Base-by-base conservation (phyloP, 1,284 basidiomycete genomes). In the Ganoderma boninense region DNA sequence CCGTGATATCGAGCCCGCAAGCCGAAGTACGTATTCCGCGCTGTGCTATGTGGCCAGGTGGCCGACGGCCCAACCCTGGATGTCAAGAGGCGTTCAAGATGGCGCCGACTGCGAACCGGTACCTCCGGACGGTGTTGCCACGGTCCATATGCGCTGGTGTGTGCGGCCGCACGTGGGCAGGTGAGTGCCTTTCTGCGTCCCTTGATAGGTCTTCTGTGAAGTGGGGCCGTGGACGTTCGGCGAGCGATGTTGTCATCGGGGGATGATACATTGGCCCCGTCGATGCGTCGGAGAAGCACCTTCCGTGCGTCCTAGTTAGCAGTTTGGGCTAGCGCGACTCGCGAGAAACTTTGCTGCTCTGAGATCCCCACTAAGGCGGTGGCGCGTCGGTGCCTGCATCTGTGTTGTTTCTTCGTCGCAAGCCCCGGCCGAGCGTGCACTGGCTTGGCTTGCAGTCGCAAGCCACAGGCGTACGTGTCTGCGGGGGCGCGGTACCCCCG, bases 1-100 rank as follows among this genome's bases (percentile, higher is more conserved):
- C 66, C 38, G 38, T 52, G 56, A 56, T 42, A 52, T 62, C 70
- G 65, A 61, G 10, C 70, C 70, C 67, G 61, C 23, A n/a, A 16
- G 32, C 71, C 67, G 67, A 62, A 38, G 67, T 52, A 46, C 38
- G 29, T 40, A 44, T 35, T 59, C 38, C 43, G 35, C 46, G 20
- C 29, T 57, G 20, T 20, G 20, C 38, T 14, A 14, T 59, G 5
- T 44, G 42, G 29, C 35, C 32, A 11, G 66, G 61, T 56, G 38
- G 38, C 35, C 44, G 46, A 46, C 10, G 18, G 8, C 46, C 23
- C 16, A 40, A 32, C 46, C 59, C 23, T 42, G 60, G 16, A 62
- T 18, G 38, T 65, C 38, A 2, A 20, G 11, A 42, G 35, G n/a
- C 60, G 35, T 40, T 54, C 66, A 54, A 5, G n/a, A 67, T 67